Evolutionary conservation across 2,329 filamentous ascomycete species (phyloP).

Genomic region (Claviceps sp.): DNA sequence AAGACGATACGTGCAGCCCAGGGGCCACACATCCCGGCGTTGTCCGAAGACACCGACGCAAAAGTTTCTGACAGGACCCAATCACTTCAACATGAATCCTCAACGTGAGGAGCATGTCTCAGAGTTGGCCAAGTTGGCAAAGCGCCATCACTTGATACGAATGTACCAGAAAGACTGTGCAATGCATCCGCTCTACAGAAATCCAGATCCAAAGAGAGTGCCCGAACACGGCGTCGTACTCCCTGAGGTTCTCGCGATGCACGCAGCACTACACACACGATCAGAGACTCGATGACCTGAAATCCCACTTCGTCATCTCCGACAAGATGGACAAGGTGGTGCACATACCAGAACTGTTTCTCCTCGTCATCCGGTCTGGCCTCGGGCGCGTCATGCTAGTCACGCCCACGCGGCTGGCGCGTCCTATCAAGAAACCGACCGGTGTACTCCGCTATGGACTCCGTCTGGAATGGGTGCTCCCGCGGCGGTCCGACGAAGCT

Average conservation of each 20-base stretch:
- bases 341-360: conserved; percentile 55
- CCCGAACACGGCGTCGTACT: conserved; percentile 20
- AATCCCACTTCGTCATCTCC: conserved; percentile 19
- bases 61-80: conserved; percentile 10
- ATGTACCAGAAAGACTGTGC: conserved; percentile 36
- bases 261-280: conserved; percentile 12
- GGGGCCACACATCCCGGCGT: not conserved
- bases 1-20: not conserved
- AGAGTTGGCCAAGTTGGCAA: conserved; percentile 4
- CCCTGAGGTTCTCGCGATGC: conserved; percentile 17
- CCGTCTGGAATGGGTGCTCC: conserved; percentile 40
- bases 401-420: conserved; percentile 31
- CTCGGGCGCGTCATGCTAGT: conserved; percentile 52
- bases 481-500: conserved; percentile 32
- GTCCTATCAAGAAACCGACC: conserved; percentile 9
- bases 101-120: not conserved
- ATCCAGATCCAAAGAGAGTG: conserved; percentile 6
- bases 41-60: not conserved
- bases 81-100: conserved; percentile 8
- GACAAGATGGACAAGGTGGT: conserved; percentile 43
- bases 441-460: conserved; percentile 27
- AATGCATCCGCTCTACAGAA: conserved; percentile 22
- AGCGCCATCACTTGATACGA: conserved; percentile 28
- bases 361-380: conserved; percentile 55
- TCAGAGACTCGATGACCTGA: conserved; percentile 8